Evolutionary conservation across 352 stramenopile species (phyloP), one percentile per base, ranked within the genome.

Genomic region (Lagenidium giganteum): DNA sequence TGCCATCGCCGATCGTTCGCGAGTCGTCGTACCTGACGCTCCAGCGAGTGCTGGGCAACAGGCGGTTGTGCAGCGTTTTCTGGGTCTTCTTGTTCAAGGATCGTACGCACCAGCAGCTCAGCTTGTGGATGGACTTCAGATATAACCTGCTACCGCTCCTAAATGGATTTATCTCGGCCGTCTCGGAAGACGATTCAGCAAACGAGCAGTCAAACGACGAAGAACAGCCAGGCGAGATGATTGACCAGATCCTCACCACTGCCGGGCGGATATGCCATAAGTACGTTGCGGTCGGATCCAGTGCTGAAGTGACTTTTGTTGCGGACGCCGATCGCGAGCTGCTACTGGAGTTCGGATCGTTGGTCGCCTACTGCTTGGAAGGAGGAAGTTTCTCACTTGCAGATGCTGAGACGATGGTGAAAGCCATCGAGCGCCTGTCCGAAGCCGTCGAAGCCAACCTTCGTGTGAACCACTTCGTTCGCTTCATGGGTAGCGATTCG

Each of bases 41-140:
- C 11, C 69, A 88, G 28, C 74, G 71, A 1, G 78, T 93, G 8
- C 47, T 93, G 13, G 62, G 57, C 14, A 93, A 93, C 50, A 66
- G 81, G 5, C 65, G 81, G 21, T 47, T 93, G 12, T 93, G 81
- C 44, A 91, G 81, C 33, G 70, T 93, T 0, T 93, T 93, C 41
- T 93, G 81, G 81, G 76, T 93, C 6, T 90, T 87, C 48, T 40
- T 93, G 13, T 93, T 90, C 54, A 90, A 91, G 42, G 81, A 93
- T 24, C 78, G 81, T 29, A 81, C 71, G 4, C 81, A 93, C 39
- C 65, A 87, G 34, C 76, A 85, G 26, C 33, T 93, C 30, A 93
- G 81, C 59, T 48, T 89, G 14, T 93, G 78, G 78, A 89, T 93
- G 78, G 81, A 93, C 23, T 68, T 86, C 28, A 66, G 65, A 14